phyloP scores from a whole-genome alignment of 306 rosid genomes.

The Herpetospermum pedunculosum region DNA sequence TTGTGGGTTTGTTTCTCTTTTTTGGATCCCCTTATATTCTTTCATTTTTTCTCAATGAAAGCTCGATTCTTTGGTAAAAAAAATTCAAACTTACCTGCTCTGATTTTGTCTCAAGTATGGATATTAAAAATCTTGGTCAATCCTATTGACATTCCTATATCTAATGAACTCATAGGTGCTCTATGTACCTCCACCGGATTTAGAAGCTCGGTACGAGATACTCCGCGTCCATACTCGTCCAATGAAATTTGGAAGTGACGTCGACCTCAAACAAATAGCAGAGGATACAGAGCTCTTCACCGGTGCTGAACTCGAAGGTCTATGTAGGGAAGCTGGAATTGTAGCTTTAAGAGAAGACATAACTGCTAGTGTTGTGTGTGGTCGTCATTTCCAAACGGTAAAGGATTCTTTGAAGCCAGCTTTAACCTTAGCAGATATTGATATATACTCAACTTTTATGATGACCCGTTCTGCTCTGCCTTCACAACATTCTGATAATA shows the following conservation, averaged over 20 bases:
- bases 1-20: too few species aligned
- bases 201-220: conserved; percentile 71
- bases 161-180: conserved; percentile 43
- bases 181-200: conserved; percentile 88
- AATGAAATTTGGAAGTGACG: conserved; percentile 45
- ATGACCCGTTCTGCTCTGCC: conserved; percentile 30
- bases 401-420: conserved; percentile 58
- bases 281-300: conserved; percentile 73
- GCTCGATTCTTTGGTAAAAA: too few species aligned
- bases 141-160: not conserved
- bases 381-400: conserved; percentile 54
- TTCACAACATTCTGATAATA: conserved; percentile 11
- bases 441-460: conserved; percentile 41
- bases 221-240: conserved; percentile 60
- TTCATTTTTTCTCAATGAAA: too few species aligned
- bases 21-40: too few species aligned
- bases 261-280: conserved; percentile 57
- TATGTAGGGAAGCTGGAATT: conserved; percentile 79
- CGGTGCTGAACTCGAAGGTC: conserved; percentile 80
- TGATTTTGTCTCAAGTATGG: not conserved
- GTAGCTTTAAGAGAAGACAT: conserved; percentile 79
- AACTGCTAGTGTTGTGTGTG: conserved; percentile 37
- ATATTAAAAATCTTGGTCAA: not conserved
- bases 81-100: not conserved
- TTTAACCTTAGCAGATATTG: conserved; percentile 37